A percentile compares a stretch with the other conserved stretches of the same genome.
Evolutionary conservation across 2,329 filamentous ascomycete genomes (phyloP).

Genomic region (Pseudopyrenochaeta lycopersici): DNA sequence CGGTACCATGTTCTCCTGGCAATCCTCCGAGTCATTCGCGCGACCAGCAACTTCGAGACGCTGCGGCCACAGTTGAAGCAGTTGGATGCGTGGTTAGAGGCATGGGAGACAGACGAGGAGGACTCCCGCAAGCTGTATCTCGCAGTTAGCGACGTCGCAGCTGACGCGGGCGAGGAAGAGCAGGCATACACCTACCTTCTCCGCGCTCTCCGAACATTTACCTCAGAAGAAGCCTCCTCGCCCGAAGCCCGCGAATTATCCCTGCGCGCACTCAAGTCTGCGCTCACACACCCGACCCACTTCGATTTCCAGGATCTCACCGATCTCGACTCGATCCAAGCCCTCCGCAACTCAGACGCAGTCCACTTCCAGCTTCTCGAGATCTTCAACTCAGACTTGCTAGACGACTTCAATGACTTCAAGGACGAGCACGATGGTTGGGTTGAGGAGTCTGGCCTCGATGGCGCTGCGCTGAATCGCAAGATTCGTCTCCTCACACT

Average conservation of each 20-base stretch:
- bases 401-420: slow-evolving; percentile 97
- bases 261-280: slow-evolving; percentile 70
- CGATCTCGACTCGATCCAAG: slow-evolving; percentile 79
- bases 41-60: slow-evolving; percentile 75
- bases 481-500: slow-evolving; percentile 98
- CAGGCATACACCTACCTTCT: slow-evolving; percentile 77
- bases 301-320: slow-evolving; percentile 79
- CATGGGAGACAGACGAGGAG: slow-evolving; percentile 84
- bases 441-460: slow-evolving; percentile 77
- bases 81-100: slow-evolving; percentile 80
- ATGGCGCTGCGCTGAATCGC: slow-evolving; percentile 79
- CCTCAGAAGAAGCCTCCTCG: slow-evolving; percentile 64
- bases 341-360: slow-evolving; percentile 83
- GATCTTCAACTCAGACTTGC: slow-evolving; percentile 91
- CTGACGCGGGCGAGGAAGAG: slow-evolving; percentile 79
- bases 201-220: slow-evolving; percentile 80
- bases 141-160: slow-evolving; percentile 81
- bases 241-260: slow-evolving; percentile 67
- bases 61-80: slow-evolving; percentile 84
- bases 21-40: slow-evolving; percentile 83
- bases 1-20: slow-evolving; percentile 91
- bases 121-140: slow-evolving; percentile 86
- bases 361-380: slow-evolving; percentile 92
- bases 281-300: slow-evolving; percentile 71
- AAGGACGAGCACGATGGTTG: slow-evolving; percentile 89